These are phyloP conservation scores for Penicillium longicatenatum DNA, from an alignment of 495 filamentous ascomycete genomes.

Conservation along the genomic window DNA sequence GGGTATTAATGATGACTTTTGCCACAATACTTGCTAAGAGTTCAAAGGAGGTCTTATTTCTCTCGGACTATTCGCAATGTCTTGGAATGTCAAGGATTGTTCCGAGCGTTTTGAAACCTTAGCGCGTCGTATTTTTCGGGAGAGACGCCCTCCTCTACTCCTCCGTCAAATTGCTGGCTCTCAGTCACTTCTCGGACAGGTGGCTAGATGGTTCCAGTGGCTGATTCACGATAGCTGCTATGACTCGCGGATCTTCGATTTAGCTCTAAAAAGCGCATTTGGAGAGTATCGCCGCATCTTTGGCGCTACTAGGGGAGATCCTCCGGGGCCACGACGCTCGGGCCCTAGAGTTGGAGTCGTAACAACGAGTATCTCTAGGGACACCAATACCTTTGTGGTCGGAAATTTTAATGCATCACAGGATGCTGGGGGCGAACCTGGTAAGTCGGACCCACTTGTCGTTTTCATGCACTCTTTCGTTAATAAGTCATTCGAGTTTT, in stretches of 20 bases:
- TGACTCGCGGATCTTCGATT: conserved; percentile 25
- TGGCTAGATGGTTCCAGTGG: conserved; percentile 25
- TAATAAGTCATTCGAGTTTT: no score
- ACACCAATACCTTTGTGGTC: conserved; percentile 26
- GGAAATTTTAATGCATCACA: conserved; percentile 25
- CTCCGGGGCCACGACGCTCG: conserved; percentile 2
- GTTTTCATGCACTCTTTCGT: no score
- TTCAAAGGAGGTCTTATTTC: conserved; percentile 31
- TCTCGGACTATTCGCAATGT: conserved; percentile 28
- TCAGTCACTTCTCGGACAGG: conserved; percentile 17
- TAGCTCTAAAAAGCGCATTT: conserved; percentile 28
- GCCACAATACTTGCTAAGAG: background rate
- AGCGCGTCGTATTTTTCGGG: conserved; percentile 27
- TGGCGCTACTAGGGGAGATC: conserved; percentile 8
- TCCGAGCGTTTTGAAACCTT: conserved; percentile 28
- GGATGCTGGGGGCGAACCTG: conserved; percentile 8
- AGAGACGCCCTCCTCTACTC: conserved; percentile 15
- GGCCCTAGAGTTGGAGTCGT: conserved; percentile 23
- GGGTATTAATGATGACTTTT: background rate
- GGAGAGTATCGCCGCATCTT: conserved; percentile 27
- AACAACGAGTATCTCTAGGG: conserved; percentile 24
- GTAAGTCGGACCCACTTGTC: no score
- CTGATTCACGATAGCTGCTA: conserved; percentile 34
- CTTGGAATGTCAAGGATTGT: conserved; percentile 24
- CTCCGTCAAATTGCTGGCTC: conserved; percentile 11